Base-by-base conservation (phyloP, 2,329 filamentous ascomycete genomes). In the Aspergillus neotritici region DNA sequence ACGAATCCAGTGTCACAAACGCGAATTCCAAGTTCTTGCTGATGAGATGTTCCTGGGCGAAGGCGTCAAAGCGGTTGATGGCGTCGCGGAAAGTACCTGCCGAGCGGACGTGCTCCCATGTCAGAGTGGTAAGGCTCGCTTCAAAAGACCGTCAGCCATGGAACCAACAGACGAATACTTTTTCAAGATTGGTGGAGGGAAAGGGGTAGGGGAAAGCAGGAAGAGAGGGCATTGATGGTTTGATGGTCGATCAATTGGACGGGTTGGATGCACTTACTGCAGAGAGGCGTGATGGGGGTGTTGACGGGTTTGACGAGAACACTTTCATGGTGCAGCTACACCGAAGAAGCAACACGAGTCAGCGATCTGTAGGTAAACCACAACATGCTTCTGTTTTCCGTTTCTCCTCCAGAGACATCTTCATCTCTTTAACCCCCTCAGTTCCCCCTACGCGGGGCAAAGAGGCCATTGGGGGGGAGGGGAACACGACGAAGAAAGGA, bases 251-350 rank as follows among this genome's bases (percentile, higher is more conserved):
- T 29, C 40, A 43, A 49, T 53, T 49, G 37, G 42, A 53, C 44
- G 34, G 34, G 34, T 37, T 38, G 37, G 44, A 42, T 54, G 56
- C 51, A 86, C 90, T 84, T 84, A 96, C 90, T 98, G 81, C 93
- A 98, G 41, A 98, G 79, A 48, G 93, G 93, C 54, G 93, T 98
- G 65, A 98, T 98, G 43, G 93, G 93, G 35, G 93, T 98, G 73
- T 97, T 98, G 73, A 96, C 85, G 4, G 93, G 93, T 73, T 97
- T 97, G 60, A 98, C 93, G 34, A 98, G 86, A 41, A 96, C 87
- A 64, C 87, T 95, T 70, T 97, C 90, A 57, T 90, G 88, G 70
- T 94, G 86, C 57, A 97, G 77, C 93, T 98, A 53, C 40, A 44
- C 37, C 46, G 46, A 44, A 44, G 51, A 48, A 49, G 32, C 36